Percentiles rank a stretch among this genome's conserved stretches.
Conservation (phyloP, 2,329 filamentous ascomycete genomes). For the Trichoderma sp. region DNA sequence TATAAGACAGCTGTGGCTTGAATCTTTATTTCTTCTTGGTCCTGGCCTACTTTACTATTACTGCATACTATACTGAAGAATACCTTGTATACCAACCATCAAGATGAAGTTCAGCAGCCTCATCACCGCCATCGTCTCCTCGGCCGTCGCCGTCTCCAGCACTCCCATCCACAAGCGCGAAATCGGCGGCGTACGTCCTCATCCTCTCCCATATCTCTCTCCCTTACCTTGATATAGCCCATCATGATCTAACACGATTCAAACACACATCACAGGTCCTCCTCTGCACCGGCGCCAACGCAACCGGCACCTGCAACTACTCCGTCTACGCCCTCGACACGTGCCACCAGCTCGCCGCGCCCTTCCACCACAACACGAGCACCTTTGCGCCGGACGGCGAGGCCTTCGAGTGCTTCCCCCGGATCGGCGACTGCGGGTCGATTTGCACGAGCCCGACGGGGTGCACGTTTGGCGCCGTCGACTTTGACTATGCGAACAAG, state of each 20-base stretch:
- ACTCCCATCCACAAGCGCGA: constrained; percentile 46
- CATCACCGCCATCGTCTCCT: constrained; percentile 32
- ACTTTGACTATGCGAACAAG: constrained; percentile 51
- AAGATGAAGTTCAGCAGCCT: constrained; percentile 40
- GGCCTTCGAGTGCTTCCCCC: constrained; percentile 52
- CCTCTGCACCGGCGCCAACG: constrained; percentile 54
- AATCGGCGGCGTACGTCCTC: constrained; percentile 50
- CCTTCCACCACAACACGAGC: constrained; percentile 46
- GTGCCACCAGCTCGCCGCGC: constrained; percentile 50
- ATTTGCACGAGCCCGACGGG: constrained; percentile 55
- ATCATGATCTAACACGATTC: not conserved
- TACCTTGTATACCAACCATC: not conserved
- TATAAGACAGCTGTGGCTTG: constrained; percentile 4
- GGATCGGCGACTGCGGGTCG: constrained; percentile 44
- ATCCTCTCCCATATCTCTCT: not conserved
- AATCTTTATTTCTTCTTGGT: not conserved
- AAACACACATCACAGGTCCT: constrained; percentile 44
- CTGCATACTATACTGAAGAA: not conserved
- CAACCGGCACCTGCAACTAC: constrained; percentile 51
- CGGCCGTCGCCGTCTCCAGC: constrained; percentile 34
- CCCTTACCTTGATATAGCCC: not conserved
- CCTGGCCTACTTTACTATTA: not conserved
- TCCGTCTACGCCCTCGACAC: constrained; percentile 45
- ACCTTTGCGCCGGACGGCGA: constrained; percentile 58
- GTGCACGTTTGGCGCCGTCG: constrained; percentile 54